Conservation (phyloP, 1,139 yeast genomes). For the Yamadazyma trypodendri region DNA sequence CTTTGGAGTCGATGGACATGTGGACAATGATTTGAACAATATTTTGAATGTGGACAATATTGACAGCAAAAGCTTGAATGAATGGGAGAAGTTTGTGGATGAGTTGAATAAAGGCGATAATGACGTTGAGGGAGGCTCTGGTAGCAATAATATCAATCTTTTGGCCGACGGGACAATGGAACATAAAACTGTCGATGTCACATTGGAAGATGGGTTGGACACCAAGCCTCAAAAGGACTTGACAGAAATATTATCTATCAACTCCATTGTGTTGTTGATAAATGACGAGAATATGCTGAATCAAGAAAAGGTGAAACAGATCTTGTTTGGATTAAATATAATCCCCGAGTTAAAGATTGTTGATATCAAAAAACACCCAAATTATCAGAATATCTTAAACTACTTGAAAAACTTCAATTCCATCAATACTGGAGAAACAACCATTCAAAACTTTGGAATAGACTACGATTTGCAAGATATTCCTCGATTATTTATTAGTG, state of each 20-base stretch:
- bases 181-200: too few species aligned
- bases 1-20: background rate
- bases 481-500: conserved; percentile 34
- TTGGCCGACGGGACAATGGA: too few species aligned
- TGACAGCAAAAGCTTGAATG: conserved; percentile 12
- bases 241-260: conserved; percentile 30
- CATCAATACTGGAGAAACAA: conserved; percentile 6
- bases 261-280: conserved; percentile 25
- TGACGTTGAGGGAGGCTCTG: too few species aligned
- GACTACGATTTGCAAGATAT: conserved; percentile 17
- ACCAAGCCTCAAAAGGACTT: conserved; percentile 21
- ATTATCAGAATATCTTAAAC: conserved; percentile 22
- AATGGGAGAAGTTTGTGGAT: conserved; percentile 16
- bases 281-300: conserved; percentile 18
- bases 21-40: conserved; percentile 6
- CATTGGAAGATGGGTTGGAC: too few species aligned
- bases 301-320: conserved; percentile 22
- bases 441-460: conserved; percentile 8
- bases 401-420: conserved; percentile 23
- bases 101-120: too few species aligned
- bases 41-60: conserved; percentile 15
- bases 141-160: too few species aligned
- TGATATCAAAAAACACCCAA: conserved; percentile 32
- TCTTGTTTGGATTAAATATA: conserved; percentile 23
- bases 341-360: conserved; percentile 34